Evolutionary conservation across 2,329 filamentous ascomycete genomes (phyloP).

Genomic region (Nemania sp.): DNA sequence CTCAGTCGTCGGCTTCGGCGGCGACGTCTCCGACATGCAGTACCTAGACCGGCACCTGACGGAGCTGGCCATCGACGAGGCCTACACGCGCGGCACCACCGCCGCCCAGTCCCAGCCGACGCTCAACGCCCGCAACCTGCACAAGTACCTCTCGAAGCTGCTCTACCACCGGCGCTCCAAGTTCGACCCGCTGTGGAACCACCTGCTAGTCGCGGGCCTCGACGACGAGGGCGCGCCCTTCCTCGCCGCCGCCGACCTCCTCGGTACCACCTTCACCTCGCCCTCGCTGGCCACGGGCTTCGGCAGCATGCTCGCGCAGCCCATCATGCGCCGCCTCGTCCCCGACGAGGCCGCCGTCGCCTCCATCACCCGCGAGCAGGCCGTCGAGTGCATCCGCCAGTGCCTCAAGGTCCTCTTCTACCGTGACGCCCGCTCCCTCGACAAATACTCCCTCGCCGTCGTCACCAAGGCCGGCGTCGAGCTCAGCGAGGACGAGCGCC

Average conservation of each 20-base stretch:
- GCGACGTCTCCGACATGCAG: conserved; percentile 99
- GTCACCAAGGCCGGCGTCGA: conserved; percentile 89
- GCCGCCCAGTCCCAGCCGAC: conserved; percentile 43
- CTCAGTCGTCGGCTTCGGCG: conserved; percentile 89
- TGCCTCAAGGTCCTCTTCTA: conserved; percentile 99
- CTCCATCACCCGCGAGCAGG: conserved; percentile 75
- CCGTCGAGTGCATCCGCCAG: conserved; percentile 80
- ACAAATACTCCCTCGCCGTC: conserved; percentile 88
- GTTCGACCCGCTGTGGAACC: conserved; percentile 98
- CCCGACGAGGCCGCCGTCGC: conserved; percentile 81
- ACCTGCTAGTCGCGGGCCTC: conserved; percentile 86
- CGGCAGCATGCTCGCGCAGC: conserved; percentile 89
- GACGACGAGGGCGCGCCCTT: conserved; percentile 82
- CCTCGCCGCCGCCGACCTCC: conserved; percentile 86
- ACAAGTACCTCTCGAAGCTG: conserved; percentile 95
- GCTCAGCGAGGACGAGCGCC: conserved; percentile 79
- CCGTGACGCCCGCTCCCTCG: conserved; percentile 89
- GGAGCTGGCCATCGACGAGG: conserved; percentile 85
- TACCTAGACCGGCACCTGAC: conserved; percentile 91
- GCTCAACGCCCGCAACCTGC: conserved; percentile 90
- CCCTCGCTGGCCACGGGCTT: conserved; percentile 93
- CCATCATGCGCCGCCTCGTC: conserved; percentile 81
- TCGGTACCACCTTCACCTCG: conserved; percentile 87
- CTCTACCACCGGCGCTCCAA: conserved; percentile 94
- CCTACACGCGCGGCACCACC: conserved; percentile 60